Base-by-base conservation (phyloP, 768 basidiomycete species). In the Rhodocollybia butyracea region DNA sequence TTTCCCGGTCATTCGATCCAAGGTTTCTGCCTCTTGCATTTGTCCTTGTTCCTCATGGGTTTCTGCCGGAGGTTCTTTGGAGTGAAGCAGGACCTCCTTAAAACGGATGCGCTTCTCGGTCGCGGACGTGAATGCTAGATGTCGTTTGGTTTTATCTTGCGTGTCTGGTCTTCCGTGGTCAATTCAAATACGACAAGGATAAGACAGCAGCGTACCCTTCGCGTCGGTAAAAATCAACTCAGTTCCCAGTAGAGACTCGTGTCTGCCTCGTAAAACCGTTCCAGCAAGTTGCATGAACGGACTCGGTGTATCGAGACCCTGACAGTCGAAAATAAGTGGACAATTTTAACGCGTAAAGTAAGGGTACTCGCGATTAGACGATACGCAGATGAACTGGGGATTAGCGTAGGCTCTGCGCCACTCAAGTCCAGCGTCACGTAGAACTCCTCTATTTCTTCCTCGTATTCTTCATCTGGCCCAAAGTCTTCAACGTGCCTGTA, bases 391-490 rank as follows among this genome's bases (percentile, higher is more conserved):
- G 83, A 83, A 61, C 81, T 90, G 2, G 89, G 86, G 5, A 93
- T 76, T 26, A 92, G 78, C 0, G 85, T 85, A 2, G 89, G 88
- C 61, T 92, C 88, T 31, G 87, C 77, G 54, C 68, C 71, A 27
- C 86, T 88, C 1, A 93, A 72, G 65, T 92, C 91, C 19, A 93
- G 74, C 0, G 88, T 89, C 12, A 90, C 81, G 61, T 90, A 91
- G 7, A 72, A 73, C 3, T 86, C 68, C 55, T 83, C 83, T 55
- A 80, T 78, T 21, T 77, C 75, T 19, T 77, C 70, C 57, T 86
- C 78, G 60, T 89, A 89, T 27, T 85, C 81, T 29, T 85, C 78
- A 32, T 92, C 82, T 0, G 84, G 74, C 34, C 81, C 89, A 63
- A 90, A 89, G 0, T 72, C 64, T 2, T 85, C 80, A 10, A 91